Evolutionary conservation across 345 rosid species (phyloP), one percentile per base, ranked within the genome.

Genomic region (Arabis hirsuta): DNA sequence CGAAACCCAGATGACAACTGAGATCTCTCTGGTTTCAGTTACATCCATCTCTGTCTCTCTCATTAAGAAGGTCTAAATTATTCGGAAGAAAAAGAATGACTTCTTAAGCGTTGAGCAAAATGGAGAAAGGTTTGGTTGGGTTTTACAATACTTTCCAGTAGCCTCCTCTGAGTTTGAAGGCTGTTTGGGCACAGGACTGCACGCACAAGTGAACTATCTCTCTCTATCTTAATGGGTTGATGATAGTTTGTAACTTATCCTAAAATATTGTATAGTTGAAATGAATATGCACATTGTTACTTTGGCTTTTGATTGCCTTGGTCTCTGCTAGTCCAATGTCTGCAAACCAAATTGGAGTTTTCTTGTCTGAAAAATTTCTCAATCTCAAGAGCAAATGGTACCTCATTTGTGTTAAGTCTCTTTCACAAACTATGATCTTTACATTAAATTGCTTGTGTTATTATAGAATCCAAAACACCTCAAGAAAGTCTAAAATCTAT

Each of bases 221-320:
- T 55, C 2, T 44, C 22, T 46, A 10, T 46, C 51, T 50, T 7
- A 20, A 50, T 56, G 56, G 29, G 64, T 63, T 34, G 13, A 16
- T 52, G 55, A 41, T 41, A 31, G 55, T 62, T 31, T 52, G 8
- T 4, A 36, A 13, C 34, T 19, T 32, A 20, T 12, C 3, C 27
- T 65, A 48, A 22, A 41, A 73, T 73, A 66, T 51, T 64, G 78
- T 67, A 74, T 59, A 72, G 70, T 55, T 34, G 52, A 22, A 43
- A 45, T 24, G 52, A 57, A 41, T 51, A 10, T 56, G 31, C 62
- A n/a, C 67, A 50, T 60, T 66, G 47, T 50, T 41, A 51, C 61
- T 22, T 67, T 32, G 78, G 67, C 61, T 7, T 59, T 58, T 47
- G 44, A 73, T 47, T 42, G 47, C 41, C 47, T 74, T 42, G 38